Evolutionary conservation across 208 protist species (phyloP), one percentile per base, ranked within the genome.

Genomic region (Trypanosoma scelopori): DNA sequence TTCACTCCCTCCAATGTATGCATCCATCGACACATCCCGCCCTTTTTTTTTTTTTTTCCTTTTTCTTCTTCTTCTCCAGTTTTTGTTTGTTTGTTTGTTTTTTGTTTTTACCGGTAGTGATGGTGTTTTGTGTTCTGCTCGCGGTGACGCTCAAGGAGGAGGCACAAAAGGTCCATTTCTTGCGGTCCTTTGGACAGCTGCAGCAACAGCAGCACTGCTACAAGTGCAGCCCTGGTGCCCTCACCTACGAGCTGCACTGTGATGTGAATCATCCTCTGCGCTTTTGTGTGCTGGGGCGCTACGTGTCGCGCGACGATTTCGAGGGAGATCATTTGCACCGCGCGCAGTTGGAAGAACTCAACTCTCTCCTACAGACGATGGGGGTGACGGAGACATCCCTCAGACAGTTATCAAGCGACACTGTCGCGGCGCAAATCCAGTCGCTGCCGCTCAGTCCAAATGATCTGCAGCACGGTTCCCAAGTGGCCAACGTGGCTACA

Each of bases 181-280:
- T 90, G 41, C 39, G 45, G 16, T 49, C 46, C 25, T 88, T 90
- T 59, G 64, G 73, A 22, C 55, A 62, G 51, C 63, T 87, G 48
- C 82, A 79, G 55, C 65, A 76, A 30, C 57, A 84, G 66, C 65
- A 76, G 37, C 57, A 84, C 67, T 69, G 50, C 59, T 16, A 68
- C 9, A 45, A 42, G 57, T 71, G 81, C 53, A 84, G 91, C 71
- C 87, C 87, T 9, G 84, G 84, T 30, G 85, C 82, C 22, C 53
- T 89, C 53, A 76, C 71, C 55, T 89, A 89, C 55, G 87, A 93
- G 64, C 73, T 93, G 1, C 84, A 84, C 60, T 42, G 60, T 41
- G 57, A 69, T 20, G 20, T 48, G 18, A 27, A 15, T 23, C 62
- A 79, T 37, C 74, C 78, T 0, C 27, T 39, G 35, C 71, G 78